Evolutionary conservation across 225 moss, liverwort and hornwort species (phyloP).

Genomic region (Climacium dendroides): DNA sequence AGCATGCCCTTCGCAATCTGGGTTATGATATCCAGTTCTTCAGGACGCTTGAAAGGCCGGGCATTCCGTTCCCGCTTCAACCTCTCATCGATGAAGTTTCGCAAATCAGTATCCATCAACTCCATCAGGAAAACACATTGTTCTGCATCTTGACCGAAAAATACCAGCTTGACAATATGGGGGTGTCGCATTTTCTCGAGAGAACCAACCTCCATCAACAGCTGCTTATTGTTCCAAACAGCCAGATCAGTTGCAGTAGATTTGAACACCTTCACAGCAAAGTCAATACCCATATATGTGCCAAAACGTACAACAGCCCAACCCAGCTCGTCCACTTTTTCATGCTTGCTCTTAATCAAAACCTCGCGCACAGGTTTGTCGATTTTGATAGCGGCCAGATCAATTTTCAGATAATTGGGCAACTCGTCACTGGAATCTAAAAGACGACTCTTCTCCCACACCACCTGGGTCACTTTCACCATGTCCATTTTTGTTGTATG

Average conservation of each 20-base stretch:
- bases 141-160: not conserved
- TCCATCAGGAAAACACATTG: conserved; percentile 3
- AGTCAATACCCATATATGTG: not conserved
- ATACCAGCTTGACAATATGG: conserved; percentile 7
- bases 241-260: not conserved
- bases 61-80: not conserved
- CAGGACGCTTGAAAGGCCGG: not conserved
- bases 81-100: not conserved
- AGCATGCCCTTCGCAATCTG: conserved; percentile 16
- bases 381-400: not conserved
- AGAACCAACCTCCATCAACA: conserved; percentile 15
- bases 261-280: conserved; percentile 6
- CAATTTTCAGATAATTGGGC: not conserved
- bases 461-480: not conserved
- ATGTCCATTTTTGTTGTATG: not conserved
- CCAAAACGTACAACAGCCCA: conserved; percentile 1
- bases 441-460: not conserved
- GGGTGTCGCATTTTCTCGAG: conserved; percentile 11
- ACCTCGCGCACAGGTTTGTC: not conserved
- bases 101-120: conserved; percentile 11
- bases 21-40: conserved; percentile 14
- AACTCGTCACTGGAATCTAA: not conserved
- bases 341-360: not conserved
- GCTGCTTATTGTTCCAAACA: not conserved
- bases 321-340: not conserved